Percentiles rank a stretch among this genome's conserved stretches.
Evolutionary conservation across 1,284 basidiomycete genomes (phyloP).

Genomic region (Puccinia brachypodii): DNA sequence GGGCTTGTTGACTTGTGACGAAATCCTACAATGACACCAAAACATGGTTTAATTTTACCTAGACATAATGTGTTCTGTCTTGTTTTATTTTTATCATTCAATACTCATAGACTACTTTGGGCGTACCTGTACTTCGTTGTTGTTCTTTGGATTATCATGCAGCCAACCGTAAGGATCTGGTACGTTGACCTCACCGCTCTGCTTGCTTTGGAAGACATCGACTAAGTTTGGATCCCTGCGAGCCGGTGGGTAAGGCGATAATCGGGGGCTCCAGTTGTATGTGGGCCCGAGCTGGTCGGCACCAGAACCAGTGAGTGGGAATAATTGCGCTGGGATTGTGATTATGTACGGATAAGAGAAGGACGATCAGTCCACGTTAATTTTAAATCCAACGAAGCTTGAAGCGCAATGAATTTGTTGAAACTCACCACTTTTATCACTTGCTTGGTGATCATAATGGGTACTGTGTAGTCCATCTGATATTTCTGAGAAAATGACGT

Average conservation of each 20-base stretch:
- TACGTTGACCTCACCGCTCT: slow-evolving; percentile 64
- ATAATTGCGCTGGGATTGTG: no score
- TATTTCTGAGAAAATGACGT: no score
- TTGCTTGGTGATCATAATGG: no score
- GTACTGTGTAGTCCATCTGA: no score
- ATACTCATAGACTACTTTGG: slow-evolving; percentile 11
- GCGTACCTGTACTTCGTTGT: slow-evolving; percentile 31
- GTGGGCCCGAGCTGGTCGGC: no score
- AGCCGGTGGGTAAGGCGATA: slow-evolving; percentile 64
- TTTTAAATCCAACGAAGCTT: no score
- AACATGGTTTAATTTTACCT: no score
- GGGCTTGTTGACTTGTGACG: slow-evolving; percentile 66
- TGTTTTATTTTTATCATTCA: slow-evolving; percentile 54
- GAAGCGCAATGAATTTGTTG: no score
- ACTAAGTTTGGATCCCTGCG: slow-evolving; percentile 62
- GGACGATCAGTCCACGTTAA: no score
- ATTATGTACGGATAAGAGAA: no score
- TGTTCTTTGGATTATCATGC: slow-evolving; percentile 58
- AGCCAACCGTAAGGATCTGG: slow-evolving; percentile 74
- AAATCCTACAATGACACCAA: slow-evolving; percentile 61
- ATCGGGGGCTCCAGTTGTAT: slow-evolving; percentile 32
- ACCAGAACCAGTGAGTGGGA: no score
- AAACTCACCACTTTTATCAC: no score
- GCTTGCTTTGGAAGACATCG: slow-evolving; percentile 68
- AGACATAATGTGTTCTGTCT: slow-evolving; percentile 52